Evolutionary conservation across 176 grass and related monocot species (phyloP).

Genomic region (Neostapfia colusana): DNA sequence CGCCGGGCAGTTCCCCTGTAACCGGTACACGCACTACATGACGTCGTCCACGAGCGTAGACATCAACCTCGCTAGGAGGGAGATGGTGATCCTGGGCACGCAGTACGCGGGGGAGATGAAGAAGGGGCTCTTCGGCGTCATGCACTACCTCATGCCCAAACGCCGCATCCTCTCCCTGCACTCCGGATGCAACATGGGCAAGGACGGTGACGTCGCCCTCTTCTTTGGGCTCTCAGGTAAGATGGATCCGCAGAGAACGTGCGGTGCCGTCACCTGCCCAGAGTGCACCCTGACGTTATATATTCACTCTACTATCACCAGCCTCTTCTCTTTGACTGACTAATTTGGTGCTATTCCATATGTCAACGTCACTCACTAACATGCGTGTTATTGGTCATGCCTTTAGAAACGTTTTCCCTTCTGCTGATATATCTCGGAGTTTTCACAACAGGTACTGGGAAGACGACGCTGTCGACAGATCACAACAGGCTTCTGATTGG

Average conservation of each 20-base stretch:
- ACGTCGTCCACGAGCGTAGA: slow-evolving; percentile 93
- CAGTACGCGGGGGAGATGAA: slow-evolving; percentile 99
- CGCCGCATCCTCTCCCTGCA: slow-evolving; percentile 88
- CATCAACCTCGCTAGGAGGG: slow-evolving; percentile 88
- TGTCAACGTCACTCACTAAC: slow-evolving; percentile 5
- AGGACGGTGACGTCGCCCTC: slow-evolving; percentile 88
- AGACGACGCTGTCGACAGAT: slow-evolving; percentile 92
- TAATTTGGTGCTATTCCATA: background rate
- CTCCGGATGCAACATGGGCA: slow-evolving; percentile 98
- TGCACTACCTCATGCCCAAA: slow-evolving; percentile 99
- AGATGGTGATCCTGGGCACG: slow-evolving; percentile 99
- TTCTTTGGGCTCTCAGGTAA: slow-evolving; percentile 99
- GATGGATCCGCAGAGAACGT: slow-evolving; percentile 19
- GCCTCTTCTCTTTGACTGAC: background rate
- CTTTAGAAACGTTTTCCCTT: background rate
- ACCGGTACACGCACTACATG: slow-evolving; percentile 99
- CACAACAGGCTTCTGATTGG: slow-evolving; percentile 86
- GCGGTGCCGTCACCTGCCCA: slow-evolving; percentile 71
- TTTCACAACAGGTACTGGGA: slow-evolving; percentile 65
- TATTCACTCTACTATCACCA: background rate
- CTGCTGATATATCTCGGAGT: slow-evolving; percentile 11
- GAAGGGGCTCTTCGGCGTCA: slow-evolving; percentile 97
- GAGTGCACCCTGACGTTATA: slow-evolving; percentile 38
- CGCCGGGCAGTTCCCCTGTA: slow-evolving; percentile 95
- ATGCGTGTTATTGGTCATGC: background rate